Conservation (phyloP, 352 stramenopile species). For the Plasmopara viticola region DNA sequence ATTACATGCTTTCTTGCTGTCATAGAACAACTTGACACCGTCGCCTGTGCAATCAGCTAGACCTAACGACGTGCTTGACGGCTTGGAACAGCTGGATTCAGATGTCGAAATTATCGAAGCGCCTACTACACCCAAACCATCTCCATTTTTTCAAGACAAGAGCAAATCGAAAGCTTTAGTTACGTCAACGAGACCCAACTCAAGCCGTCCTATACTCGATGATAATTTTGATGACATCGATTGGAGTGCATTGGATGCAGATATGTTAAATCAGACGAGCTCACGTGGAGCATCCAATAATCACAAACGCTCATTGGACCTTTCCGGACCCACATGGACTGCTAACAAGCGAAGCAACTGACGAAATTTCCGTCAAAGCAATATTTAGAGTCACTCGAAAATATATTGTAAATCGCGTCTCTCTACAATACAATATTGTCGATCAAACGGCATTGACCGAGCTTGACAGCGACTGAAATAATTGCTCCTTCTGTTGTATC, state of each 20-base stretch:
- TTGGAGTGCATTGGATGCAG: constrained; percentile 49
- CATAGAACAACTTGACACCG: constrained; percentile 61
- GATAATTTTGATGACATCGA: constrained; percentile 60
- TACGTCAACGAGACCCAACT: constrained; percentile 6
- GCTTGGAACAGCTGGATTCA: constrained; percentile 26
- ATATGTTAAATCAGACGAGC: constrained; percentile 34
- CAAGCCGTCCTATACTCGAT: constrained; percentile 15
- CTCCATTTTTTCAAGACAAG: constrained; percentile 47
- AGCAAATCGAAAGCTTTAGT: constrained; percentile 11
- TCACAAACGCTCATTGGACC: constrained; percentile 23
- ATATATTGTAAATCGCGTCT: not conserved
- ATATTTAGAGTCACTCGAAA: constrained; percentile 13
- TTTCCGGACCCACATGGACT: constrained; percentile 3
- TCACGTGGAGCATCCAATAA: constrained; percentile 10
- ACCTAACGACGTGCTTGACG: constrained; percentile 20
- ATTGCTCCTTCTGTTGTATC: constrained; percentile 65
- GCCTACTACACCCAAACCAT: constrained; percentile 21
- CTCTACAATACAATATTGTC: constrained; percentile 91
- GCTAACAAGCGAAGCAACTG: constrained; percentile 23
- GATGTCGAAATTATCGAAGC: constrained; percentile 21
- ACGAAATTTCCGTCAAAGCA: too few relatives aligned
- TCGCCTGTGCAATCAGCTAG: constrained; percentile 18
- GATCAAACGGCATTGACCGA: constrained; percentile 96
- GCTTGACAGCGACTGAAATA: constrained; percentile 92
- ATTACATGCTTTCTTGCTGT: not conserved